A percentile compares a stretch with the other conserved stretches of the same genome.
These are phyloP conservation scores for Melampsora americana DNA, from an alignment of 1,284 basidiomycete species.

Conservation along the genomic window DNA sequence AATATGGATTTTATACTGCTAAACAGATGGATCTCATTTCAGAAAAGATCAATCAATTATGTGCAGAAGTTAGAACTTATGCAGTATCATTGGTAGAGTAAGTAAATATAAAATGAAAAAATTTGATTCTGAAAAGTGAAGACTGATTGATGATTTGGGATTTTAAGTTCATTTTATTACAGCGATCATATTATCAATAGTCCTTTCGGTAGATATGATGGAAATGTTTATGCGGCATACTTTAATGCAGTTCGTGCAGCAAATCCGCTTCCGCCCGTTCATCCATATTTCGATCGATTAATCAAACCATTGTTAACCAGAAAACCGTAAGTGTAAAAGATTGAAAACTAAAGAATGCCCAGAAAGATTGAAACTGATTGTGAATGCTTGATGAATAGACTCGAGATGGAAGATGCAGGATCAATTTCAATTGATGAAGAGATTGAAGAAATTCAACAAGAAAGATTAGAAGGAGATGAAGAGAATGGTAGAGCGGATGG, in stretches of 20 bases:
- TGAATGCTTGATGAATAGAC: background rate
- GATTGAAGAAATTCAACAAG: conserved; percentile 42
- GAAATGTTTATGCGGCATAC: conserved; percentile 58
- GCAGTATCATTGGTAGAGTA: conserved; percentile 50
- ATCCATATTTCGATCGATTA: conserved; percentile 60
- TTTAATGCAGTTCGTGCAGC: conserved; percentile 56
- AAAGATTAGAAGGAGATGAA: conserved; percentile 14
- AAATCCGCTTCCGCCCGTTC: conserved; percentile 54
- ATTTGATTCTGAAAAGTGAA: background rate
- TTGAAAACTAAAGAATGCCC: conserved; percentile 54
- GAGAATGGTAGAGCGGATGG: conserved; percentile 8
- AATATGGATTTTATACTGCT: conserved; percentile 54
- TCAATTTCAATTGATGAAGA: conserved; percentile 41
- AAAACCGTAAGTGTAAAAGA: conserved; percentile 51
- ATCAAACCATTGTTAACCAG: conserved; percentile 61
- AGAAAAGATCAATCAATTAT: conserved; percentile 57
- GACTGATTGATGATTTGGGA: background rate
- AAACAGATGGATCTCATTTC: conserved; percentile 58
- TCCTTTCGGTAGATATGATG: conserved; percentile 59
- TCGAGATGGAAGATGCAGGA: conserved; percentile 39
- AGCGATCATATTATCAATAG: conserved; percentile 63
- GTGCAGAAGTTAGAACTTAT: conserved; percentile 57
- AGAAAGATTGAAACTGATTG: conserved; percentile 55
- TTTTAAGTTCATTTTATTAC: conserved; percentile 60
- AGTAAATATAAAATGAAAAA: background rate